A percentile compares a stretch with the other conserved stretches of the same genome.
These are phyloP conservation scores for Nicotiana noctiflora DNA, from an alignment of 257 asterid genomes.

Conservation along the genomic window DNA sequence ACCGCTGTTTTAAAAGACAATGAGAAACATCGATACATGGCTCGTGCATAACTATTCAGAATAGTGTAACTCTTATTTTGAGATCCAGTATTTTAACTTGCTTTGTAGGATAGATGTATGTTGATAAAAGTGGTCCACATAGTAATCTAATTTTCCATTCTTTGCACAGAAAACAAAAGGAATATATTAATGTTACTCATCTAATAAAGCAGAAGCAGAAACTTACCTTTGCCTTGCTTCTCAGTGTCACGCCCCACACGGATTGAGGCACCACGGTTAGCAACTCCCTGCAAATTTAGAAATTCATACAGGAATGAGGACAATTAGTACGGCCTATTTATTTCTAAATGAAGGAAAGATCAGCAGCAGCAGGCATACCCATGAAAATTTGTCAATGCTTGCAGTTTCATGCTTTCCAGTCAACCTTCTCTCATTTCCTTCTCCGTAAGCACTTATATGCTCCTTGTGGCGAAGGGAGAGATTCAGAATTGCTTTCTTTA, in stretches of 20 bases:
- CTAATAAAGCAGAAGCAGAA: neutral
- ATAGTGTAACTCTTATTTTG: neutral
- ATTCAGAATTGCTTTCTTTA: conserved; percentile 89
- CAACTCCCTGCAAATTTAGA: conserved; percentile 74
- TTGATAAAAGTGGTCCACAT: neutral
- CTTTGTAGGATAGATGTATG: neutral
- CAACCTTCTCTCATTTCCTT: conserved; percentile 94
- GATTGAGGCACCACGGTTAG: conserved; percentile 95
- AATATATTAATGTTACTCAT: neutral
- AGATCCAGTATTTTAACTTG: neutral
- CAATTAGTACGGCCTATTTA: neutral
- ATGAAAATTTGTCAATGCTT: conserved; percentile 69
- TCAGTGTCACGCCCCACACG: conserved; percentile 99
- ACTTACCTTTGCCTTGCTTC: conserved; percentile 75
- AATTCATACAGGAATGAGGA: neutral
- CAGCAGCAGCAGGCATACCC: conserved; percentile 45
- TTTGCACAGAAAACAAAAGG: neutral
- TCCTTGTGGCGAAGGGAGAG: conserved; percentile 89
- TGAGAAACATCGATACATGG: neutral
- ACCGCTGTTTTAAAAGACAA: neutral
- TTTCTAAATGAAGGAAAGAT: neutral
- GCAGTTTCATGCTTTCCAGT: conserved; percentile 99
- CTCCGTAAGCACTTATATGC: conserved; percentile 97
- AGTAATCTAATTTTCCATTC: neutral
- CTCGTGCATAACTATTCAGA: neutral